Evolutionary conservation across 805 yeast genomes (phyloP), one percentile per base, ranked within the genome.

Genomic region (Isabelozyma rhagii): DNA sequence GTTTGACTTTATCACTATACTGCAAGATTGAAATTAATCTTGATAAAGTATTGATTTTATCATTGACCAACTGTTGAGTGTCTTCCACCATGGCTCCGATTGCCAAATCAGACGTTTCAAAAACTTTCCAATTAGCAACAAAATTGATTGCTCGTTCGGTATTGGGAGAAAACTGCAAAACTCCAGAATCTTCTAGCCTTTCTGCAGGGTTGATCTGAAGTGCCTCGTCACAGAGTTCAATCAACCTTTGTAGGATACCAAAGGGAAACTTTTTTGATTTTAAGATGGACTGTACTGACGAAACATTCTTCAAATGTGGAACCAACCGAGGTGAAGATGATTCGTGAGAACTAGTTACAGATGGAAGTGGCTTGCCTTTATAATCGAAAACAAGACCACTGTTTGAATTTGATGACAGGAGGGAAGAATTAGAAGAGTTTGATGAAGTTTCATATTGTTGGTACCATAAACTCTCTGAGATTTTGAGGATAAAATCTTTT

Each of bases 201-300:
- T 59, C 69, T 3, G 71, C 71, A 1, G 88, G 85, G 57, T 87
- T 89, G 10, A 91, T 80, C 40, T 78, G 73, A 17, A 89, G 69
- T 0, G 96, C 92, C 53, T 83, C 84, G 47, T 89, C 91, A 59
- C 92, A 83, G 46, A 87, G 74, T 15, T 86, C 89, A 4, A 80
- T 62, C 10, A 88, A 61, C 47, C 79, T 65, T 48, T 78, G 81
- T 47, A 84, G 64, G 18, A 84, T 80, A 28, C 84, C 85, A 59
- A 83, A 78, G 0, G 90, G 90, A 52, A 84, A 84, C 52, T 85
- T 55, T 71, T 70, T 44, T 74, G 80, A 21, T 18, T 58, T 62
- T 71, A 75, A 36, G 67, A 74, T 59, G 69, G 77, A 52, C 69
- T 72, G 56, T 17, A 40, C 42, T 11, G 49, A 8, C 1, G 53